Base-by-base conservation (phyloP, 148 eudicot genomes). In the Vaccinium myrtillus region DNA sequence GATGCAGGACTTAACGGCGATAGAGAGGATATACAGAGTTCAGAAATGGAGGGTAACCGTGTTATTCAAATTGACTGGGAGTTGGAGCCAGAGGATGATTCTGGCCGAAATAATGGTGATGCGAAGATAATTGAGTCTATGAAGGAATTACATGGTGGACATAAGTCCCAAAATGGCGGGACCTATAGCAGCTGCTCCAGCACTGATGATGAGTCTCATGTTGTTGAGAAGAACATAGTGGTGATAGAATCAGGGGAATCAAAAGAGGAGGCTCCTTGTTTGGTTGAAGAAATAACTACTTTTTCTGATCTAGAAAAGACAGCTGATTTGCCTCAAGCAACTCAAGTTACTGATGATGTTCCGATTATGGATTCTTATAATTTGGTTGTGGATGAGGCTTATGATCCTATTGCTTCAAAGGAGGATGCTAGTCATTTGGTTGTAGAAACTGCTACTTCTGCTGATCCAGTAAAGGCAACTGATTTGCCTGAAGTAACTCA, bases 401-500 rank as follows among this genome's bases (percentile, higher is more conserved):
- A 53, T 82, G 80, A 69, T 61, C 15, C 48, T 36, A 39, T 16
- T 81, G 18, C 74, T 13, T 69, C 8, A 25, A 69, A 69, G 74
- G 85, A 69, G 53, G 79, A 76, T 53, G 25, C 56, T 85, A 8
- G 53, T 75, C 18, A 43, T 75, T 58, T 43, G 14, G 75, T 65
- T 81, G 49, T 50, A n/a, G 78, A 86, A 82, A 58, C 77, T 86
- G 70, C 59, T 55, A 58, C 75, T 51, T 13, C 74, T 73, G 81
- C 71, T 85, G 93, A 92, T 86, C 86, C 88, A 27, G 90, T 89
- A 53, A 86, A 92, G 85, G 87, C 75, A 18, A 71, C 67, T 80
- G 85, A 87, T 83, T 84, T 55, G 30, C 78, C 82, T 27, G 83
- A 87, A 81, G 83, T 55, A 2, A 73, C 81, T 87, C 65, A 36